Percentiles rank a stretch among this genome's conserved stretches.
phyloP scores from a whole-genome alignment of 2,329 filamentous ascomycete genomes.

The Trichoderma endophyticum region DNA sequence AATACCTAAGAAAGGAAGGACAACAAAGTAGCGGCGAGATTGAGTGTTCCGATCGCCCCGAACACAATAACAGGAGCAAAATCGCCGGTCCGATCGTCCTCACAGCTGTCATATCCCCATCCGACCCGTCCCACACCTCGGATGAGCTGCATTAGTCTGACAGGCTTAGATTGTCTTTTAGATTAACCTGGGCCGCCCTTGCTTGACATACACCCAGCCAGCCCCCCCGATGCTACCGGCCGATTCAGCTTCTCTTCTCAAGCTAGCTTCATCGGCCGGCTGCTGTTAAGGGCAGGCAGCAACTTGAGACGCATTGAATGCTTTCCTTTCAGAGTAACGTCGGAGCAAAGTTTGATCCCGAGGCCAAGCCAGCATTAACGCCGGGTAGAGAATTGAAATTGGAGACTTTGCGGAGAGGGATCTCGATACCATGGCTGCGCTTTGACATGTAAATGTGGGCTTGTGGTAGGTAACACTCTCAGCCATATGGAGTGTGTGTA shows the following conservation, averaged over 20 bases:
- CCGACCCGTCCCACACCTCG: not conserved
- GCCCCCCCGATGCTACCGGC: not conserved
- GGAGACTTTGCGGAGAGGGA: not conserved
- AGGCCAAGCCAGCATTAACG: not conserved
- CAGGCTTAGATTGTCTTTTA: not conserved
- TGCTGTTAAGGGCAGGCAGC: not conserved
- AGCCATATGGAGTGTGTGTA: not conserved
- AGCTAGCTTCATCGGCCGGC: not conserved
- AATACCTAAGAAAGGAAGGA: not conserved
- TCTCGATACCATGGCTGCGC: not conserved
- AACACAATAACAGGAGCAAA: not conserved
- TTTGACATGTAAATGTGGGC: not conserved
- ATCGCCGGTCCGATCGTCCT: not conserved
- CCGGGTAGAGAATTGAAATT: not conserved
- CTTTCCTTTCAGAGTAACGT: not conserved
- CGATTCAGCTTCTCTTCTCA: conserved; percentile 3
- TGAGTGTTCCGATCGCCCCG: not conserved
- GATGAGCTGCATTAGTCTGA: not conserved
- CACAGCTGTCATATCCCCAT: not conserved
- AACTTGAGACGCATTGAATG: not conserved
- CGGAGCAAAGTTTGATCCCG: not conserved
- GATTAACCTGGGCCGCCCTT: not conserved
- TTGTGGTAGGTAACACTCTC: not conserved
- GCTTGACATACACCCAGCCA: not conserved
- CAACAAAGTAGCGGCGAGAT: not conserved